Percentiles rank a stretch among this genome's conserved stretches.
phyloP scores from a whole-genome alignment of 805 yeast species.

The Metschnikowia cerradonensis region DNA sequence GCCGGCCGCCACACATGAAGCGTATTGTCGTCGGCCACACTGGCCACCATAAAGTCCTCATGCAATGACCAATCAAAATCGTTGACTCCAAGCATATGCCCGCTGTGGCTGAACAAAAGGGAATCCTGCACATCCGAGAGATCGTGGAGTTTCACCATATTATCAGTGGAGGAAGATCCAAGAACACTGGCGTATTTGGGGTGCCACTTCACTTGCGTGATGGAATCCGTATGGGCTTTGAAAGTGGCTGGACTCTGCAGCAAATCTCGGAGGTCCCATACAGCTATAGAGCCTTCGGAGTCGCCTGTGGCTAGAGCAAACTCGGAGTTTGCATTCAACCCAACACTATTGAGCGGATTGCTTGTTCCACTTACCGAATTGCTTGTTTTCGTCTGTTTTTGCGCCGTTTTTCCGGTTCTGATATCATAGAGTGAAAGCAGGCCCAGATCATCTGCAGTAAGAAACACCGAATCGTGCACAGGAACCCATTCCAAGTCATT shows the following conservation, averaged over 20 bases:
- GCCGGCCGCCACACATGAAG: slow-evolving; percentile 84
- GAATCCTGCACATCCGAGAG: slow-evolving; percentile 25
- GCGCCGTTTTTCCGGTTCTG: slow-evolving; percentile 39
- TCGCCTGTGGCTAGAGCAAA: slow-evolving; percentile 67
- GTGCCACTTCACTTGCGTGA: slow-evolving; percentile 74
- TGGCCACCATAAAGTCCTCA: slow-evolving; percentile 65
- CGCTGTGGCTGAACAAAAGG: slow-evolving; percentile 67
- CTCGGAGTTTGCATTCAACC: slow-evolving; percentile 55
- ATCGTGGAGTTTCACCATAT: slow-evolving; percentile 62
- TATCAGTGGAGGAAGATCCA: slow-evolving; percentile 65
- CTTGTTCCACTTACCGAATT: slow-evolving; percentile 54
- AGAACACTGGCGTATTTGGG: slow-evolving; percentile 49
- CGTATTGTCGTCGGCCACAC: slow-evolving; percentile 81
- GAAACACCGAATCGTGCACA: slow-evolving; percentile 56
- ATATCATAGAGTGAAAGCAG: slow-evolving; percentile 19
- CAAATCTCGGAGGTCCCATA: slow-evolving; percentile 62
- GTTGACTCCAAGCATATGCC: slow-evolving; percentile 83
- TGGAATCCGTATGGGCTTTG: slow-evolving; percentile 47
- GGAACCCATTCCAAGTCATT: slow-evolving; percentile 74
- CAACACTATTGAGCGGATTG: slow-evolving; percentile 52
- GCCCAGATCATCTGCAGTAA: slow-evolving; percentile 65
- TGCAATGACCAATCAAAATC: slow-evolving; percentile 81
- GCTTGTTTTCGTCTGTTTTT: slow-evolving; percentile 38
- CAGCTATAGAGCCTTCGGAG: slow-evolving; percentile 46
- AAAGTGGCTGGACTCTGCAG: slow-evolving; percentile 8